A percentile compares a stretch with the other conserved stretches of the same genome.
These are phyloP conservation scores for Platismatia glauca DNA, from an alignment of 495 filamentous ascomycete species.

Conservation along the genomic window DNA sequence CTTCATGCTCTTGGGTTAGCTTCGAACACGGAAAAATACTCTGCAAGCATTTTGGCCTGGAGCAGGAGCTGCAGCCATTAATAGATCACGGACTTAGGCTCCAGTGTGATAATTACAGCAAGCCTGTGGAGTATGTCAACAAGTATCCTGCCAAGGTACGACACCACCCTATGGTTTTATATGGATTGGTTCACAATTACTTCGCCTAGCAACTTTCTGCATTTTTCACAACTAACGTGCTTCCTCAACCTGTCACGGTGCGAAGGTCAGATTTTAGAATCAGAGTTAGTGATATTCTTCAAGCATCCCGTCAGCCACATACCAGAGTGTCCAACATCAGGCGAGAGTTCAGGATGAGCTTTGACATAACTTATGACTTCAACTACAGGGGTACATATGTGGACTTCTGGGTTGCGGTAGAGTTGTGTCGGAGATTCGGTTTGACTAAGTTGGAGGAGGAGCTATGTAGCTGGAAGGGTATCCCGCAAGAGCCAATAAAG, in stretches of 20 bases:
- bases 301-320: background rate
- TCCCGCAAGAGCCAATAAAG: background rate
- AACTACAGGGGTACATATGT: background rate
- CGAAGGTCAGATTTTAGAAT: background rate
- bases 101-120: background rate
- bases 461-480: background rate
- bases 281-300: background rate
- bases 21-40: background rate
- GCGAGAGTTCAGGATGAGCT: background rate
- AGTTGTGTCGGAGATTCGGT: background rate
- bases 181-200: background rate
- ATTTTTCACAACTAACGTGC: background rate
- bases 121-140: background rate
- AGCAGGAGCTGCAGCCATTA: background rate
- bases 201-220: background rate
- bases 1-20: background rate
- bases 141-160: background rate
- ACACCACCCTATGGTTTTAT: background rate
- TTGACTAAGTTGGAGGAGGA: background rate
- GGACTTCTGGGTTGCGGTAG: background rate
- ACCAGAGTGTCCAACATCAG: background rate
- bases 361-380: no score
- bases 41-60: slow-evolving; percentile 1
- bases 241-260: background rate
- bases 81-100: background rate